Evolutionary conservation across 176 grass and related monocot species (phyloP).

Genomic region (Calamus simplicifolius): DNA sequence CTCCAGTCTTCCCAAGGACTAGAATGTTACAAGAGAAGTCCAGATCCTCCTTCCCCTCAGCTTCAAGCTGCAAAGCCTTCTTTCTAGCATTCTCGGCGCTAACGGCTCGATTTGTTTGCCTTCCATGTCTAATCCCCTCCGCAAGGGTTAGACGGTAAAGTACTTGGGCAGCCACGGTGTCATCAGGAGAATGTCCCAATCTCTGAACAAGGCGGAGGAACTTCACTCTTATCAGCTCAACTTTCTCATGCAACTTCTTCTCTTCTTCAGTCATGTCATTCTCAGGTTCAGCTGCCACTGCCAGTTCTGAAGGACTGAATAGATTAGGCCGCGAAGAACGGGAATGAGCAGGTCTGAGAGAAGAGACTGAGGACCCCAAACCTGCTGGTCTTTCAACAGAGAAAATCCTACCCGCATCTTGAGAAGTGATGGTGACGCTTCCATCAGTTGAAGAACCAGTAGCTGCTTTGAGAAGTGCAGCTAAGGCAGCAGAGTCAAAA

Average conservation of each 20-base stretch:
- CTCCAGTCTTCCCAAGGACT: conserved; percentile 36
- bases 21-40: conserved; percentile 38
- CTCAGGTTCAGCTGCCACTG: conserved; percentile 36
- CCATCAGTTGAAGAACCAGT: conserved; percentile 37
- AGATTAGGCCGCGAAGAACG: conserved; percentile 28
- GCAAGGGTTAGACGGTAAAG: conserved; percentile 36
- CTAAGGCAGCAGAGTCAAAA: conserved; percentile 53
- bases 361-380: conserved; percentile 52
- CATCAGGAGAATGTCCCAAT: conserved; percentile 35
- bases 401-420: conserved; percentile 60
- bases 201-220: conserved; percentile 47
- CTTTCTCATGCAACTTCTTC: conserved; percentile 75
- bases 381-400: conserved; percentile 60
- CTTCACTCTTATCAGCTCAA: conserved; percentile 70
- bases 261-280: conserved; percentile 73
- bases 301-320: conserved; percentile 33
- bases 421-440: conserved; percentile 37
- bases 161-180: conserved; percentile 34
- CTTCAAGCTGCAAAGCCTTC: conserved; percentile 37
- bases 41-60: conserved; percentile 26
- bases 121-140: conserved; percentile 26
- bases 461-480: conserved; percentile 70
- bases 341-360: conserved; percentile 39
- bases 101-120: conserved; percentile 8
- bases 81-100: conserved; percentile 15